Evolutionary conservation across 2,329 filamentous ascomycete genomes (phyloP).

Genomic region (Bertia moriformis): DNA sequence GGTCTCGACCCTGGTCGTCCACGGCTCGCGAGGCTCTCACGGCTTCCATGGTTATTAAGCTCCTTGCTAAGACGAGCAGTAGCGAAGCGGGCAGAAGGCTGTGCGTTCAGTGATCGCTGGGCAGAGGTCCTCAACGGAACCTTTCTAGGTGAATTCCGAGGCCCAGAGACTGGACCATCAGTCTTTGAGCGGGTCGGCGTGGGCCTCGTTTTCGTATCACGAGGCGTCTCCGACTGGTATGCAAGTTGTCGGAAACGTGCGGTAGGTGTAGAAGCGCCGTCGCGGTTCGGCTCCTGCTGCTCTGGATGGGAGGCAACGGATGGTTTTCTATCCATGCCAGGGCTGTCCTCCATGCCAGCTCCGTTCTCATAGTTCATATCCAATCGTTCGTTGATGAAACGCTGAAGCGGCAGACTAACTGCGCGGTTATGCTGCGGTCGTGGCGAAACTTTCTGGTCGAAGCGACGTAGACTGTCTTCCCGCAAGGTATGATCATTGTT

Average conservation of each 20-base stretch:
- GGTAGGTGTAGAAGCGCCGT: neutral
- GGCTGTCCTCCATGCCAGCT: neutral
- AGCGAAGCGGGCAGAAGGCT: neutral
- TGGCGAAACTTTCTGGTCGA: neutral
- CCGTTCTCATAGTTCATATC: neutral
- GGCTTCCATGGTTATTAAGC: neutral
- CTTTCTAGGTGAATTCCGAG: no score
- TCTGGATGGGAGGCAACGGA: neutral
- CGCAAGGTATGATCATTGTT: neutral
- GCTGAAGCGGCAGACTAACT: neutral
- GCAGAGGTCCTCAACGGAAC: no score
- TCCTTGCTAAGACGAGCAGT: neutral
- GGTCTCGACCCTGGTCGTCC: neutral
- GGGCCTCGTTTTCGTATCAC: no score
- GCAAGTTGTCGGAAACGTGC: neutral
- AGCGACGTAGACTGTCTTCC: neutral
- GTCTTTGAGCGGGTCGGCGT: neutral
- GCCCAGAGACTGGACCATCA: no score
- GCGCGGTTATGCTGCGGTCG: neutral
- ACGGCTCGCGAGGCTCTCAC: neutral
- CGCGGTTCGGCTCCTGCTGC: neutral
- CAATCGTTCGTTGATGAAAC: neutral
- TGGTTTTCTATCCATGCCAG: neutral
- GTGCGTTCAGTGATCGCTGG: no score
- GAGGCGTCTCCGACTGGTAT: no score